Evolutionary conservation across 2,329 filamentous ascomycete species (phyloP).

Genomic region (Trichophyton equinum): DNA sequence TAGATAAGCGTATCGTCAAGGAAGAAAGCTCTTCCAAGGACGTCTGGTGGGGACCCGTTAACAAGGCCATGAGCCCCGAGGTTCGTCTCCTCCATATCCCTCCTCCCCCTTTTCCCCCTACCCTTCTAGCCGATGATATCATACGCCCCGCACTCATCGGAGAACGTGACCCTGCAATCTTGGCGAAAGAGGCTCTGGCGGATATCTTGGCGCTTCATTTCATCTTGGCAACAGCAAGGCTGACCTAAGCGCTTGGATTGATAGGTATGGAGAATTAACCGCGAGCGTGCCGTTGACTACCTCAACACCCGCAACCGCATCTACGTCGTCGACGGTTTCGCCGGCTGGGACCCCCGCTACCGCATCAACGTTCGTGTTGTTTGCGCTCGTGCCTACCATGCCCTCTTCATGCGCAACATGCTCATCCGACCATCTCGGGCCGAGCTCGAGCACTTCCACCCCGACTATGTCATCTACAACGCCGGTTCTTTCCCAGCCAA

Average conservation of each 20-base stretch:
- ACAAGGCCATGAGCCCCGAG: slow-evolving; percentile 96
- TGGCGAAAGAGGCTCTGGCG: background rate
- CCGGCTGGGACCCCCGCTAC: slow-evolving; percentile 98
- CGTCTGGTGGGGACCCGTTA: slow-evolving; percentile 98
- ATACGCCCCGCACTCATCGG: background rate
- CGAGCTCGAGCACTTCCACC: slow-evolving; percentile 94
- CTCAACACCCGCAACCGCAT: slow-evolving; percentile 98
- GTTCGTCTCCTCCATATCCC: slow-evolving; percentile 45
- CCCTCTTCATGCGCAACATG: slow-evolving; percentile 99
- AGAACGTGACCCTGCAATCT: slow-evolving; percentile 2
- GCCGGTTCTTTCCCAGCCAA: slow-evolving; percentile 97
- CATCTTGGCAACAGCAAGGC: slow-evolving; percentile 8
- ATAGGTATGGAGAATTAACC: slow-evolving; percentile 98
- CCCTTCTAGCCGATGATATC: background rate
- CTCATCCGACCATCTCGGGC: slow-evolving; percentile 84
- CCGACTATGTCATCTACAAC: slow-evolving; percentile 99
- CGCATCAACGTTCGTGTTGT: slow-evolving; percentile 94
- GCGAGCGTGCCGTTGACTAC: slow-evolving; percentile 96
- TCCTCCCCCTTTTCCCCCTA: background rate
- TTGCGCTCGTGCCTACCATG: slow-evolving; percentile 97
- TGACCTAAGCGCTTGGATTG: slow-evolving; percentile 27
- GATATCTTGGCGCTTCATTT: background rate
- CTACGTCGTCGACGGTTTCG: slow-evolving; percentile 95
- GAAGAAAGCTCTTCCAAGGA: slow-evolving; percentile 80
- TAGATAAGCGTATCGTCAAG: slow-evolving; percentile 95